A percentile compares a stretch with the other conserved stretches of the same genome.
phyloP scores from a whole-genome alignment of 139 green algal genomes.

The Astrephomene gubernaculifera region DNA sequence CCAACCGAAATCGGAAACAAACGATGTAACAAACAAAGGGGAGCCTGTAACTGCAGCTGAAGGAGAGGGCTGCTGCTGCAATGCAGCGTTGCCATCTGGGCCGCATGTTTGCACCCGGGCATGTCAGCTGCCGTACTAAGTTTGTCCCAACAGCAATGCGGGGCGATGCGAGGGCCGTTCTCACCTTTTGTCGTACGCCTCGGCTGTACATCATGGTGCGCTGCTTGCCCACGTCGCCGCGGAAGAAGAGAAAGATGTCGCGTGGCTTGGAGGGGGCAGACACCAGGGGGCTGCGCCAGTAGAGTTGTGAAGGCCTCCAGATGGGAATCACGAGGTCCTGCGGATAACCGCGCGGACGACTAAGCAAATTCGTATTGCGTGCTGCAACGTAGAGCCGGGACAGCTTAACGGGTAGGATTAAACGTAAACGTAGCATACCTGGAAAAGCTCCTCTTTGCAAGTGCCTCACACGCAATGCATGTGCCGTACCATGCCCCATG shows the following conservation, averaged over 20 bases:
- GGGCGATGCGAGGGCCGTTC: neutral
- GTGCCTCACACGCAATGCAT: neutral
- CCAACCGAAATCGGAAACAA: too few relatives aligned
- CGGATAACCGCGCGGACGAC: too few relatives aligned
- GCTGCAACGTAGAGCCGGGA: too few relatives aligned
- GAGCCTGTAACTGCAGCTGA: neutral
- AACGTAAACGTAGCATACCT: too few relatives aligned
- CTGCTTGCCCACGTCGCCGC: constrained; percentile 48
- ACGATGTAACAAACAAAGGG: neutral
- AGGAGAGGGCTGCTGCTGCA: neutral
- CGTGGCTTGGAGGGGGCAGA: constrained; percentile 29
- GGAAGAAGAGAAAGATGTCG: constrained; percentile 60
- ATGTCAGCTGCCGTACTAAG: neutral
- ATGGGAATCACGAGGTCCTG: constrained; percentile 70
- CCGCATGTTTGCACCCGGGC: neutral
- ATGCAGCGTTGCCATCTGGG: neutral
- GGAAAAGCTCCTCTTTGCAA: too few relatives aligned
- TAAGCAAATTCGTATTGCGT: too few relatives aligned
- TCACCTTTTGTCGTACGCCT: constrained; percentile 48
- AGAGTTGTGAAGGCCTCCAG: constrained; percentile 46
- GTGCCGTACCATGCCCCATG: neutral
- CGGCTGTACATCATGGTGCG: constrained; percentile 47
- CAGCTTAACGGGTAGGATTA: too few relatives aligned
- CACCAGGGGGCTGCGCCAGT: constrained; percentile 41
- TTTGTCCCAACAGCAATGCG: constrained; percentile 7